Evolutionary conservation across 2,329 filamentous ascomycete genomes (phyloP).

Genomic region (Fusarium algeriense): DNA sequence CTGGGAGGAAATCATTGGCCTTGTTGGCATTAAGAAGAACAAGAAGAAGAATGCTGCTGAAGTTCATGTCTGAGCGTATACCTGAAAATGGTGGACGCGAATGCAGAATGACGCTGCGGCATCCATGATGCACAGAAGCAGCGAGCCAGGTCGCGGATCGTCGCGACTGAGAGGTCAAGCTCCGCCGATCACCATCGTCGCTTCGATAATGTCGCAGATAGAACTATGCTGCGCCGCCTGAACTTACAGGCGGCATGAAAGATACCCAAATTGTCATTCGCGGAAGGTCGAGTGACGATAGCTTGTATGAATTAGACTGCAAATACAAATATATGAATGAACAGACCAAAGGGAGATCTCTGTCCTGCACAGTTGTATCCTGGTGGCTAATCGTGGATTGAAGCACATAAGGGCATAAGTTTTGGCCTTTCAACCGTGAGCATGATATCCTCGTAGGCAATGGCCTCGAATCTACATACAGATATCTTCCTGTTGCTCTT

Average conservation of each 20-base stretch:
- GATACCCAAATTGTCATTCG: conserved; percentile 25
- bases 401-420: too few relatives aligned
- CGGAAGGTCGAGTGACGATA: conserved; percentile 4
- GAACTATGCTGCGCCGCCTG: not conserved
- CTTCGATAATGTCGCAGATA: not conserved
- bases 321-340: conserved; percentile 22
- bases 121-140: not conserved
- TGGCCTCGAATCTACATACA: too few relatives aligned
- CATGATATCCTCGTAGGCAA: too few relatives aligned
- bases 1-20: conserved; percentile 36
- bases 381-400: too few relatives aligned
- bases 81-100: not conserved
- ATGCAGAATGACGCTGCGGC: not conserved
- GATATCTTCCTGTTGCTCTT: too few relatives aligned
- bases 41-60: conserved; percentile 29
- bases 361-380: too few relatives aligned
- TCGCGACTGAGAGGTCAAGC: not conserved
- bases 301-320: conserved; percentile 7
- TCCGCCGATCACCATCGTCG: not conserved
- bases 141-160: not conserved
- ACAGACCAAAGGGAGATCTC: too few relatives aligned
- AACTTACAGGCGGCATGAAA: not conserved
- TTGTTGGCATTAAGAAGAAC: conserved; percentile 32
- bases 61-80: conserved; percentile 19
- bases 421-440: too few relatives aligned